These are phyloP conservation scores for Paramecium tetraurelia DNA, from an alignment of 73 alveolate species.

Conservation along the genomic window DNA sequence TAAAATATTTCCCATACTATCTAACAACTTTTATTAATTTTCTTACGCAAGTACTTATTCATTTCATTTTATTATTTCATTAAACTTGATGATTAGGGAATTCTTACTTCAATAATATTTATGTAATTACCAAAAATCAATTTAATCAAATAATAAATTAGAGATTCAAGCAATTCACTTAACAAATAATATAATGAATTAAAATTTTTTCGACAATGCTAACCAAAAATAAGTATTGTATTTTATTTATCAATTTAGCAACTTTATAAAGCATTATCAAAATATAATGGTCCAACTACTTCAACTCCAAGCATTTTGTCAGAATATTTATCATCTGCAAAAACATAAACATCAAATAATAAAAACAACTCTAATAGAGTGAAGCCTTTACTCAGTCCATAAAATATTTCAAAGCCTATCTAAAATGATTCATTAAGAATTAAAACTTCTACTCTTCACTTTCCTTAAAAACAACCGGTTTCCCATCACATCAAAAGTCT, in stretches of 20 bases:
- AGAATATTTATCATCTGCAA: constrained; percentile 12
- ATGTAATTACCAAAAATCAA: background rate
- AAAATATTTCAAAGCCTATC: background rate
- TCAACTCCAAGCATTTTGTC: background rate
- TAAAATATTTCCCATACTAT: too few relatives aligned
- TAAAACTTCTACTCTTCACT: background rate
- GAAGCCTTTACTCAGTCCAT: background rate
- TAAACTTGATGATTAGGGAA: background rate
- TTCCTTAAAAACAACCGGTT: background rate
- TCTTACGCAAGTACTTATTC: too few relatives aligned
- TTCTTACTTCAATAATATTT: background rate
- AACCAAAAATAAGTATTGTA: background rate
- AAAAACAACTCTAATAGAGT: background rate
- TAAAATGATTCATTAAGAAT: background rate
- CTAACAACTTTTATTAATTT: too few relatives aligned
- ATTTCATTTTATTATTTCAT: background rate
- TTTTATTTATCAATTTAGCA: background rate
- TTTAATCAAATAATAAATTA: background rate
- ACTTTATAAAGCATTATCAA: background rate
- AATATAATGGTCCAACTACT: background rate
- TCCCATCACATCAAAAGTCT: constrained; percentile 16
- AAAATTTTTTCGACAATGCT: background rate
- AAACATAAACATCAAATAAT: background rate
- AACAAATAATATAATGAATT: background rate
- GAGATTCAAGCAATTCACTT: background rate